These are phyloP conservation scores for Chamaecrista fasciculata DNA, from an alignment of 306 rosid species.

Conservation along the genomic window DNA sequence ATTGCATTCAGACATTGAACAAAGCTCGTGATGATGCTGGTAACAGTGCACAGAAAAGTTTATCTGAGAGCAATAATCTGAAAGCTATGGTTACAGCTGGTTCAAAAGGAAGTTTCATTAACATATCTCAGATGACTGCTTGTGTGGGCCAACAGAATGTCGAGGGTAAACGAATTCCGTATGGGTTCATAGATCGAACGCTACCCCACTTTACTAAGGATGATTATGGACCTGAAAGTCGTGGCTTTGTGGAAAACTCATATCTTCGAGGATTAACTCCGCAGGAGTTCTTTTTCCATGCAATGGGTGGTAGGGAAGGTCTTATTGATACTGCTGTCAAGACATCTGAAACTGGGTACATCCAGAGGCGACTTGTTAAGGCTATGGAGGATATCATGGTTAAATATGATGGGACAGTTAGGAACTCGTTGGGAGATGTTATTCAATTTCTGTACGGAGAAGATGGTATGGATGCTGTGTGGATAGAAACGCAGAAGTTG, in stretches of 20 bases:
- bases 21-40: constrained; percentile 99
- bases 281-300: constrained; percentile 98
- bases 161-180: constrained; percentile 98
- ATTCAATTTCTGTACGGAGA: constrained; percentile 98
- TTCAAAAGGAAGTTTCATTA: constrained; percentile 99
- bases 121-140: constrained; percentile 99
- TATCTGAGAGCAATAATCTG: constrained; percentile 90
- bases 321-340: constrained; percentile 99
- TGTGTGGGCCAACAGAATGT: constrained; percentile 99
- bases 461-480: constrained; percentile 98
- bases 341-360: constrained; percentile 98
- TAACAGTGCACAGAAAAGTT: constrained; percentile 94
- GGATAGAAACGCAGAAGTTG: constrained; percentile 95
- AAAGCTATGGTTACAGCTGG: constrained; percentile 99
- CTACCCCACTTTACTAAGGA: constrained; percentile 95
- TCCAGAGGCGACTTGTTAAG: constrained; percentile 95
- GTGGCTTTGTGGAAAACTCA: constrained; percentile 98
- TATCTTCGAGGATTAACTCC: constrained; percentile 97
- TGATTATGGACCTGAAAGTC: constrained; percentile 99
- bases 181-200: constrained; percentile 91
- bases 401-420: constrained; percentile 96
- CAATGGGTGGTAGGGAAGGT: constrained; percentile 99
- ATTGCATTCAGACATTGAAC: constrained; percentile 59
- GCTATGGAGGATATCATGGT: constrained; percentile 99
- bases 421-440: constrained; percentile 97